Evolutionary conservation across 2,329 filamentous ascomycete genomes (phyloP).

Genomic region (Dactylellina parvicollis): DNA sequence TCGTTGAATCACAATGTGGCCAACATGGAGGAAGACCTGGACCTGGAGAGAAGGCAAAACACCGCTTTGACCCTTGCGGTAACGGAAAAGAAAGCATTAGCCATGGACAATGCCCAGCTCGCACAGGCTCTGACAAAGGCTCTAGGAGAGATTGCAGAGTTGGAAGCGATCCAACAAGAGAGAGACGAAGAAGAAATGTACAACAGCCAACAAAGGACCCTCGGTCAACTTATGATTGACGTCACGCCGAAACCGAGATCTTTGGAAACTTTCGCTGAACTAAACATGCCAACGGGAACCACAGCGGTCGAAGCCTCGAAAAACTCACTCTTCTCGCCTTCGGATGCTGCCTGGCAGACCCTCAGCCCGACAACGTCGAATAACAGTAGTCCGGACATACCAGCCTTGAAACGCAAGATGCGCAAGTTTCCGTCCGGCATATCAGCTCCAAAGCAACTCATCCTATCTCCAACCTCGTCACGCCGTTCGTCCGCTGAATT

Average conservation of each 20-base stretch:
- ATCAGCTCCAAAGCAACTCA: conserved; percentile 47
- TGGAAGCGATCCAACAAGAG: conserved; percentile 40
- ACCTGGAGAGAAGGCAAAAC: conserved; percentile 45
- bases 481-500: conserved; percentile 51
- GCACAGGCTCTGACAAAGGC: conserved; percentile 49
- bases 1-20: conserved; percentile 23
- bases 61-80: conserved; percentile 45
- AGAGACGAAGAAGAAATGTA: conserved; percentile 44
- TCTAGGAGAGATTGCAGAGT: conserved; percentile 46
- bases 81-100: conserved; percentile 50
- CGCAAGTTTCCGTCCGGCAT: conserved; percentile 53
- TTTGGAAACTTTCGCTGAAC: conserved; percentile 41
- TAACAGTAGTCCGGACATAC: conserved; percentile 37
- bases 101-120: conserved; percentile 49
- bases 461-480: conserved; percentile 42
- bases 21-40: conserved; percentile 47
- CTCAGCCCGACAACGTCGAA: conserved; percentile 51
- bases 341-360: conserved; percentile 45
- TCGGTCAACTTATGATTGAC: conserved; percentile 49
- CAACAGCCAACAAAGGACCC: conserved; percentile 29
- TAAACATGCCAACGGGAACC: conserved; percentile 27
- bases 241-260: conserved; percentile 47
- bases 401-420: conserved; percentile 48
- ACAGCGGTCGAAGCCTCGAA: conserved; percentile 7
- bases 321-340: conserved; percentile 25